phyloP scores from a whole-genome alignment of 2,329 filamentous ascomycete species.

The Cercospora beticola region DNA sequence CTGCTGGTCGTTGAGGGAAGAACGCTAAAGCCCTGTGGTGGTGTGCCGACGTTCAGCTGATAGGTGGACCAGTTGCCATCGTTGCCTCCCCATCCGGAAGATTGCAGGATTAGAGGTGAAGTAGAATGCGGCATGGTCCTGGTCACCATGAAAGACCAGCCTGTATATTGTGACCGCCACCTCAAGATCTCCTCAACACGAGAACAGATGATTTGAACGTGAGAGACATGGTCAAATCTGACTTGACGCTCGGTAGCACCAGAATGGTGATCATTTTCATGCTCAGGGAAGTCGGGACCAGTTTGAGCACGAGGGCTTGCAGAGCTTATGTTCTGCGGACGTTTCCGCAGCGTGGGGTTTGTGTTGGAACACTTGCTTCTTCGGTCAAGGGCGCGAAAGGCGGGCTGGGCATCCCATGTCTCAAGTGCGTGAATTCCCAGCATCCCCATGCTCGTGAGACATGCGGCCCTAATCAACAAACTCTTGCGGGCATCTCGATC shows the following conservation, averaged over 20 bases:
- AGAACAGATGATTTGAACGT: neutral
- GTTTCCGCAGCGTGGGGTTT: neutral
- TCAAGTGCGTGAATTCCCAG: neutral
- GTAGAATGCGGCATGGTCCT: neutral
- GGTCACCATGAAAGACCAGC: neutral
- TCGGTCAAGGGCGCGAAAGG: neutral
- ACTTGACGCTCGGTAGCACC: too few relatives aligned
- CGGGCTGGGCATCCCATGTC: neutral
- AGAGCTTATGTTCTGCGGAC: neutral
- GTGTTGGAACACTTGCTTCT: neutral
- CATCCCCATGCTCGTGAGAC: neutral
- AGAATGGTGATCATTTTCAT: neutral
- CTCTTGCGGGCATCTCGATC: neutral
- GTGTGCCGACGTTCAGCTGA: slow-evolving; percentile 11
- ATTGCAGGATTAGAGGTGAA: neutral
- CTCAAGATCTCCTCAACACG: neutral
- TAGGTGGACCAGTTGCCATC: slow-evolving; percentile 23
- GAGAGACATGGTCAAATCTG: neutral
- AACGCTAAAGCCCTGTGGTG: slow-evolving; percentile 11
- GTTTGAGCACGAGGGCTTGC: neutral
- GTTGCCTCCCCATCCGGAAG: slow-evolving; percentile 14
- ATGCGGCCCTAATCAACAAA: neutral
- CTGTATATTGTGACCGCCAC: neutral
- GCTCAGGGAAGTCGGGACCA: neutral
- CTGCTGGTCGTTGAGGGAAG: slow-evolving; percentile 5